Percentiles rank a stretch among this genome's conserved stretches.
Evolutionary conservation across 2,329 filamentous ascomycete genomes (phyloP).

Genomic region (Penicillium sp.): DNA sequence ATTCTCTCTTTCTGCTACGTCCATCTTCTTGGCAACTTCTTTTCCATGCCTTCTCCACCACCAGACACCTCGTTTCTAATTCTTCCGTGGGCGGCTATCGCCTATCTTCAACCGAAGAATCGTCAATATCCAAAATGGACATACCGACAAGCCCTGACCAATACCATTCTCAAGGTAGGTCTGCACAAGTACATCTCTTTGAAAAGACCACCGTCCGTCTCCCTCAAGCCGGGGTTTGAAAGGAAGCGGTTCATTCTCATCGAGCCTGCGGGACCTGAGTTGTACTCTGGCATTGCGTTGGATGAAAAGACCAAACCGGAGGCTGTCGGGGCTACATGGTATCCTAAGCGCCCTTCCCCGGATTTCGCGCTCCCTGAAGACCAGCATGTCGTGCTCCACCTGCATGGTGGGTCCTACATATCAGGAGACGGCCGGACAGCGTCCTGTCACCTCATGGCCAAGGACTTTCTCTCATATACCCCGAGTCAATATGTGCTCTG

Average conservation of each 20-base stretch:
- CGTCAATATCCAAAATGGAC: slow-evolving; percentile 7
- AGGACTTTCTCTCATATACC: slow-evolving; percentile 23
- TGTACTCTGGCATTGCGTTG: not conserved
- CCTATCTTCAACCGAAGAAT: slow-evolving; percentile 2
- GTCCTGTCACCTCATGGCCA: slow-evolving; percentile 23
- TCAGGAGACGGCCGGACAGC: slow-evolving; percentile 26
- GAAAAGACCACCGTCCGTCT: not conserved
- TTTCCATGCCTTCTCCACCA: slow-evolving; percentile 1
- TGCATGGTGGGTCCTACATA: slow-evolving; percentile 31
- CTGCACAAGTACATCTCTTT: slow-evolving; percentile 3
- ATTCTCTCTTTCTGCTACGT: not conserved
- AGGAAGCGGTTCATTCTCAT: slow-evolving; percentile 7
- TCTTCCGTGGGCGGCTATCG: not conserved
- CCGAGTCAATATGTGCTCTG: slow-evolving; percentile 13
- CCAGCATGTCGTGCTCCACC: slow-evolving; percentile 24
- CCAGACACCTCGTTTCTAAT: not conserved
- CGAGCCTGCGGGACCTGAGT: not conserved
- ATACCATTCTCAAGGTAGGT: slow-evolving; percentile 5
- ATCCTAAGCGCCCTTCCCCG: not conserved
- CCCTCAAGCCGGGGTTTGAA: slow-evolving; percentile 1
- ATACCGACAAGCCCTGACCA: slow-evolving; percentile 7
- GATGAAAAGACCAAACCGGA: slow-evolving; percentile 3
- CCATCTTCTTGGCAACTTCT: not conserved
- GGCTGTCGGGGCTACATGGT: slow-evolving; percentile 4
- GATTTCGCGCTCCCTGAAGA: slow-evolving; percentile 14